These are phyloP conservation scores for Colletotrichum higginsianum DNA, from an alignment of 2,329 filamentous ascomycete genomes.

Conservation along the genomic window DNA sequence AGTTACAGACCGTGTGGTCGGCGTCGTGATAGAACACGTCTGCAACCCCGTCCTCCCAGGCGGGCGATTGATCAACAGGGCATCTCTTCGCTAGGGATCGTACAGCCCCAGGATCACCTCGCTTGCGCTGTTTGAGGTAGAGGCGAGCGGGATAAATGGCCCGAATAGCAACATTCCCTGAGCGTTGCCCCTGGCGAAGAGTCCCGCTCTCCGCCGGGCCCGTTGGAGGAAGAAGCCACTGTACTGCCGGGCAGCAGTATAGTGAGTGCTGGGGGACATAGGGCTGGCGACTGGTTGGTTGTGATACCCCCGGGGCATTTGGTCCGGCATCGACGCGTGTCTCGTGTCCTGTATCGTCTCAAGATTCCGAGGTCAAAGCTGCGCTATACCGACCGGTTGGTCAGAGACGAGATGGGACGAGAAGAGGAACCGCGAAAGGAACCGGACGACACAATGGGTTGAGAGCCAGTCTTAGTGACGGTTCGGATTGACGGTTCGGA, in stretches of 20 bases:
- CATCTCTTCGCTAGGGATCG: not conserved
- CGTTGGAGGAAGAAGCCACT: too few species aligned
- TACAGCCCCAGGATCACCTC: not conserved
- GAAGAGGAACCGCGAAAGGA: too few species aligned
- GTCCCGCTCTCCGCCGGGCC: not conserved
- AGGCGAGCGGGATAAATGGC: not conserved
- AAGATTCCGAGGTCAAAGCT: not conserved
- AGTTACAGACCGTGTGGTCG: not conserved
- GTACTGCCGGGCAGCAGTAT: not conserved
- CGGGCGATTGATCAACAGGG: too few species aligned
- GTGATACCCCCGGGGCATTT: not conserved
- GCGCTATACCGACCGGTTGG: not conserved
- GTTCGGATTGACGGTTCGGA: too few species aligned
- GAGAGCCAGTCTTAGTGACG: too few species aligned
- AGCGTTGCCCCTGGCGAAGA: not conserved
- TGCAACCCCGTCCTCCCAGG: not conserved
- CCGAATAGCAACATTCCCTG: not conserved
- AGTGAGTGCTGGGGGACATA: too few species aligned
- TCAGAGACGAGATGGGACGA: not conserved
- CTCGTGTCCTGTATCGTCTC: not conserved
- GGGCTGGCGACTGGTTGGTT: not conserved
- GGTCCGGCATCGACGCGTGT: not conserved
- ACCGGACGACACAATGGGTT: not conserved
- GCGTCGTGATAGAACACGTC: not conserved
- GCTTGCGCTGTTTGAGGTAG: too few species aligned